Evolutionary conservation across 495 filamentous ascomycete genomes (phyloP).

Genomic region (Neurospora sp.): DNA sequence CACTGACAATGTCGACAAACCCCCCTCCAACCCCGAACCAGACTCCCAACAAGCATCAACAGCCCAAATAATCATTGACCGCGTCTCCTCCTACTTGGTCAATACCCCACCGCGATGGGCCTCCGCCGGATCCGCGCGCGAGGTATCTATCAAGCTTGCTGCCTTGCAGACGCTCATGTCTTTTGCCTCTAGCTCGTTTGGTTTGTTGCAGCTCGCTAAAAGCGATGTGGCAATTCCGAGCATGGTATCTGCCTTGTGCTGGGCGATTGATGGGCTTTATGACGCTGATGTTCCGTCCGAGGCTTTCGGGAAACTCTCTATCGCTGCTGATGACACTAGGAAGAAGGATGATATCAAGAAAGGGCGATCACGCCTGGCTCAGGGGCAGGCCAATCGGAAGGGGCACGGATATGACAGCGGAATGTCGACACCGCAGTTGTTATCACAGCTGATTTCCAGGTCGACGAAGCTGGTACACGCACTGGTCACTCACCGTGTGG

Average conservation of each 20-base stretch:
- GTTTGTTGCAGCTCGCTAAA: constrained; percentile 26
- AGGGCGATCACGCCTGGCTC: background rate
- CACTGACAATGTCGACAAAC: background rate
- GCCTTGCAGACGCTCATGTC: constrained; percentile 27
- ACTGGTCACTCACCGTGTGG: constrained; percentile 32
- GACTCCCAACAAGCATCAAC: background rate
- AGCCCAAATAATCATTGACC: constrained; percentile 28
- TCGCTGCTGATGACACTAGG: background rate
- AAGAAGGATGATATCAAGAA: background rate
- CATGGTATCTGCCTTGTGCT: constrained; percentile 27
- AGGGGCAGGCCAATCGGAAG: background rate
- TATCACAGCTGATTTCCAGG: constrained; percentile 17
- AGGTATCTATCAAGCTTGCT: constrained; percentile 18
- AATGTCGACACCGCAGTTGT: constrained; percentile 2
- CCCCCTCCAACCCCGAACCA: background rate
- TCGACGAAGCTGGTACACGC: constrained; percentile 30
- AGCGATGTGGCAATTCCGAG: constrained; percentile 32
- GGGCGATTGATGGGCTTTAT: constrained; percentile 35
- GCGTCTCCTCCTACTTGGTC: constrained; percentile 28
- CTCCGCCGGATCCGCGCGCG: constrained; percentile 16
- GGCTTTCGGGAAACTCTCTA: background rate
- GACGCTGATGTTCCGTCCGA: constrained; percentile 25
- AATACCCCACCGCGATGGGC: constrained; percentile 30
- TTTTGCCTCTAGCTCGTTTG: constrained; percentile 30
- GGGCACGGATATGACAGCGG: background rate